Conservation (phyloP, 148 eudicot genomes). For the Fallopia convolvulus region DNA sequence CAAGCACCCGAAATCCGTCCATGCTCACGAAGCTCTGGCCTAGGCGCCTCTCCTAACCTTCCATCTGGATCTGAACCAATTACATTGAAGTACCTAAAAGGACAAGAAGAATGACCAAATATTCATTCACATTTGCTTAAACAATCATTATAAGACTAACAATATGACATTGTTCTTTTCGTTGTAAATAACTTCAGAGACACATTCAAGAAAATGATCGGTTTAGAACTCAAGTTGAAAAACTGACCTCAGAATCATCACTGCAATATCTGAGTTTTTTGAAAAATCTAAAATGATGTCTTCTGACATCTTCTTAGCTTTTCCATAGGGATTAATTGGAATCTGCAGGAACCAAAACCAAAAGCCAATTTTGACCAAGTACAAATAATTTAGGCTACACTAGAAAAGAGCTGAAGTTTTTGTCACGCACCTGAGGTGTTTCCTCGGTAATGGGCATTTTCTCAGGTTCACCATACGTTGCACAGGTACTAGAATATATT, state of each 20-base stretch:
- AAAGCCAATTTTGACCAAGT: background rate
- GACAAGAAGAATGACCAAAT: background rate
- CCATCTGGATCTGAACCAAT: slow-evolving; percentile 97
- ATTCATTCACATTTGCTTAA: no score
- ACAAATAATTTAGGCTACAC: background rate
- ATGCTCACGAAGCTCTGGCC: slow-evolving; percentile 81
- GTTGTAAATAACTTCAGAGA: no score
- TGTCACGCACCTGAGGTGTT: slow-evolving; percentile 66
- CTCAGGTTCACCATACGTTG: slow-evolving; percentile 92
- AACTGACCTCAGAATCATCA: slow-evolving; percentile 77
- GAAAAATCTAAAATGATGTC: slow-evolving; percentile 86
- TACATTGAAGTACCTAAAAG: slow-evolving; percentile 81
- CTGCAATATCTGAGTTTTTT: slow-evolving; percentile 61
- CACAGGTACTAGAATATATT: slow-evolving; percentile 98
- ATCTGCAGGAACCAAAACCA: slow-evolving; percentile 35
- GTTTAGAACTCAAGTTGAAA: no score
- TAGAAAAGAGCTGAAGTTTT: background rate
- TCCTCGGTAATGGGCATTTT: slow-evolving; percentile 93
- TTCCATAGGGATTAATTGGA: slow-evolving; percentile 95
- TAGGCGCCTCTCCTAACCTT: slow-evolving; percentile 94
- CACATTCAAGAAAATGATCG: no score
- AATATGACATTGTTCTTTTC: no score
- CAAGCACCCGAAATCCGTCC: slow-evolving; percentile 97
- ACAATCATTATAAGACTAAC: no score
- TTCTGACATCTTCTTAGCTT: slow-evolving; percentile 97